Conservation (phyloP, 768 basidiomycete genomes). For the Kwoniella pini region DNA sequence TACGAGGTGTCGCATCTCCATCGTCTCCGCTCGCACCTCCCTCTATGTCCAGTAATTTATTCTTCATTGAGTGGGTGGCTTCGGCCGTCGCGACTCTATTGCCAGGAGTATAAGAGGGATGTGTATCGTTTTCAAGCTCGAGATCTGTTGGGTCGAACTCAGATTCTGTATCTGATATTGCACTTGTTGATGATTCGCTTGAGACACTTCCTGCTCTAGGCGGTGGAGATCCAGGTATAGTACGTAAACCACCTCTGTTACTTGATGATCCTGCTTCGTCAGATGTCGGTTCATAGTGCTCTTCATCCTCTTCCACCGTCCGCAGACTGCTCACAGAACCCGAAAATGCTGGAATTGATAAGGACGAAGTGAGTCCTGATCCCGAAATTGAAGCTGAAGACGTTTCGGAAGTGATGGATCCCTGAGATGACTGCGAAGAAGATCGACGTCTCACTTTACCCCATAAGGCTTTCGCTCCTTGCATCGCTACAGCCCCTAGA, state of each 20-base stretch:
- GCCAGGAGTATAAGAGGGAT: background rate
- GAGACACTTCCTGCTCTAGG: conserved; percentile 1
- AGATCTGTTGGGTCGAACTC: conserved; percentile 1
- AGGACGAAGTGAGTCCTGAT: background rate
- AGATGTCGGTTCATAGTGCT: background rate
- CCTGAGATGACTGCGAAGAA: conserved; percentile 1
- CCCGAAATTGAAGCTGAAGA: background rate
- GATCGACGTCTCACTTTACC: conserved; percentile 33
- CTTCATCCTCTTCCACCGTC: conserved; percentile 20
- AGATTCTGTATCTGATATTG: conserved; percentile 6
- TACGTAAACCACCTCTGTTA: background rate
- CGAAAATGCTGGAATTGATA: background rate
- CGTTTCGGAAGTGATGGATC: background rate
- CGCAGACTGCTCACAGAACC: conserved; percentile 3
- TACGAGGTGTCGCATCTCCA: conserved; percentile 15
- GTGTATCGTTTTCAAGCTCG: background rate
- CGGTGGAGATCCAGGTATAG: conserved; percentile 18
- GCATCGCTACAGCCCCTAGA: conserved; percentile 40
- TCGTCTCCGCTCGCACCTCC: background rate
- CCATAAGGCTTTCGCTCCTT: conserved; percentile 46
- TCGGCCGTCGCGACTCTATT: background rate
- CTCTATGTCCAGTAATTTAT: background rate
- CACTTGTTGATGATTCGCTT: conserved; percentile 1
- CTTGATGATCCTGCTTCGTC: background rate
- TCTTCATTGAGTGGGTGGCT: background rate